Conservation (phyloP, 305 asterid species). For the Petunia hybrid region DNA sequence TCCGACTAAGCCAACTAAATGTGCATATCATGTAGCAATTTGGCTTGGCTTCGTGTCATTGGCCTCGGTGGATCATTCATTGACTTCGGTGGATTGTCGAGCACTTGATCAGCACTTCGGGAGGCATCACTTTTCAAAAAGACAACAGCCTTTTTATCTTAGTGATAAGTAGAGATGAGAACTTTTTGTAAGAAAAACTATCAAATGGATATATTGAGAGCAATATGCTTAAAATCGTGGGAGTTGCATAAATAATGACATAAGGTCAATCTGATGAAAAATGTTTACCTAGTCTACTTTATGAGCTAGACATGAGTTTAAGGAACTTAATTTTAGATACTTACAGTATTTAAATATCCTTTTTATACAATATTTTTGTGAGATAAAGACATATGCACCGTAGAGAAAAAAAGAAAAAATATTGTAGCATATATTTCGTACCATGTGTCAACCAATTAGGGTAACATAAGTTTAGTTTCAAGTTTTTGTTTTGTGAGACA, state of each 20-base stretch:
- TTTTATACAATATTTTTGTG: not conserved
- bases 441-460: not conserved
- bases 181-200: not conserved
- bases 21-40: too few relatives aligned
- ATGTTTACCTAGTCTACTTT: not conserved
- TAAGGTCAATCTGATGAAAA: too few relatives aligned
- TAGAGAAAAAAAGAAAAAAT: too few relatives aligned
- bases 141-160: not conserved
- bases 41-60: too few relatives aligned
- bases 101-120: too few relatives aligned
- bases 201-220: not conserved
- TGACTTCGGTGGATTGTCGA: too few relatives aligned
- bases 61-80: too few relatives aligned
- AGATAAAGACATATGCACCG: too few relatives aligned
- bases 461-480: not conserved
- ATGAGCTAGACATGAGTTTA: not conserved
- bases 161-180: not conserved
- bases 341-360: not conserved
- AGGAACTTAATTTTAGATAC: not conserved
- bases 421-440: not conserved
- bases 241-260: too few relatives aligned
- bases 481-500: not conserved
- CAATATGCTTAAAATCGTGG: not conserved
- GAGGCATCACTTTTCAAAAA: too few relatives aligned
- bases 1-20: too few relatives aligned